Base-by-base conservation (phyloP, 139 green algal genomes). In the Yamagishiella unicocca region DNA sequence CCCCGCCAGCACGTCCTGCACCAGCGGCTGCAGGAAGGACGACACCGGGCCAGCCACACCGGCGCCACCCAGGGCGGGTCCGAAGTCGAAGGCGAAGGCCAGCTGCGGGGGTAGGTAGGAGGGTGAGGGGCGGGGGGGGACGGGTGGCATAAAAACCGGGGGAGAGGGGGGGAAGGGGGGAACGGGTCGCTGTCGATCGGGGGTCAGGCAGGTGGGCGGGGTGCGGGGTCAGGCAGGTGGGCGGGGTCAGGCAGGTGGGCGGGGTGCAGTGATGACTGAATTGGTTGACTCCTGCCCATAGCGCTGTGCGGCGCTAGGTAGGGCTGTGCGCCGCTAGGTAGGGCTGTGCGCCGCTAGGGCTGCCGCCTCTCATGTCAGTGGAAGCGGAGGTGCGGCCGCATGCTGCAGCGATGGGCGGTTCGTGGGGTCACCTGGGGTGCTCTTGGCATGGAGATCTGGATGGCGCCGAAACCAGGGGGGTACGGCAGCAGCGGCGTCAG, bases 401-500 rank as follows among this genome's bases (percentile, higher is more conserved):
- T n/a, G n/a, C n/a, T n/a, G n/a, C n/a, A n/a, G n/a, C n/a, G n/a
- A n/a, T n/a, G n/a, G n/a, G n/a, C n/a, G n/a, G n/a, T n/a, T n/a
- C n/a, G n/a, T n/a, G n/a, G n/a, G n/a, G n/a, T n/a, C 24, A 86
- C 80, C 80, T 86, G 80, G n/a, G 80, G 80, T 33, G 80, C 80
- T 7, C 80, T 62, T 21, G 80, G 80, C 61, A 86, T 67, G 43
- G 62, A 67, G 9, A 77, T 7, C 61, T 68, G 42, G 0, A 86
- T n/a, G 62, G 80, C 80, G 9, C 80, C 80, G 43, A 86, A 86
- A 55, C 80, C 80, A 25, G 80, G 80, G 7, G 80, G 62, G 19
- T 77, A 58, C 31, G 80, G 64, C 62, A 86, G 27, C 80, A 86
- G 80, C 31, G 80, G 80, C 7, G 31, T 35, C 80, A 86, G 80